phyloP scores from a whole-genome alignment of 2,329 filamentous ascomycete genomes.

The Neodidymelliopsis sp. region DNA sequence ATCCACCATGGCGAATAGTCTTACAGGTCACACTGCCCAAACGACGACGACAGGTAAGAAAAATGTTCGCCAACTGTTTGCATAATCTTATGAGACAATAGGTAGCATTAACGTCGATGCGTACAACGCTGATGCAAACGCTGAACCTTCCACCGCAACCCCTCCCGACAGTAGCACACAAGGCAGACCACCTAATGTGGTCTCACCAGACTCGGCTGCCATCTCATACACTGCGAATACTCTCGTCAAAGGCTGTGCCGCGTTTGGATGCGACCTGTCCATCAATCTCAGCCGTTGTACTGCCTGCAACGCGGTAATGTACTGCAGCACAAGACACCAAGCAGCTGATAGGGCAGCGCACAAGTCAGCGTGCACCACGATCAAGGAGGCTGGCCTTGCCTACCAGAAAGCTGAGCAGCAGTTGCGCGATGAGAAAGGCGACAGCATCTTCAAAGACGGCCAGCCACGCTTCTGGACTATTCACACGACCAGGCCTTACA shows the following conservation, averaged over 20 bases:
- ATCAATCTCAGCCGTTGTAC: constrained; percentile 48
- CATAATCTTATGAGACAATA: too few species aligned
- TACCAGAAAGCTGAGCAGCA: constrained; percentile 39
- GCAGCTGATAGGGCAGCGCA: constrained; percentile 35
- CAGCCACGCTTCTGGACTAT: background rate
- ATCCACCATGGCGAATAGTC: too few species aligned
- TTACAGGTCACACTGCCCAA: too few species aligned
- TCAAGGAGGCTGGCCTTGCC: constrained; percentile 42
- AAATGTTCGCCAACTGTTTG: too few species aligned
- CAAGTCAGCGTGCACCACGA: constrained; percentile 50
- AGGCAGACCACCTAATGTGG: background rate
- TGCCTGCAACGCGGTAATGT: constrained; percentile 54
- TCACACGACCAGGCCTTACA: background rate
- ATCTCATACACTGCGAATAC: background rate
- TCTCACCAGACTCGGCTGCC: background rate
- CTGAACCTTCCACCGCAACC: too few species aligned
- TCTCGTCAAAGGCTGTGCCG: background rate
- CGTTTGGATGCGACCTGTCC: background rate
- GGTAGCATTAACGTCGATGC: too few species aligned
- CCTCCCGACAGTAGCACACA: too few species aligned
- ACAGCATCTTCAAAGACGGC: background rate
- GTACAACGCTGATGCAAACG: too few species aligned
- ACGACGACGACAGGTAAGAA: too few species aligned
- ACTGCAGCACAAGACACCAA: constrained; percentile 60
- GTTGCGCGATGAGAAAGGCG: background rate